Evolutionary conservation across 78 protist species (phyloP), one percentile per base, ranked within the genome.

Genomic region (Dictyostelium brefeldianum): DNA sequence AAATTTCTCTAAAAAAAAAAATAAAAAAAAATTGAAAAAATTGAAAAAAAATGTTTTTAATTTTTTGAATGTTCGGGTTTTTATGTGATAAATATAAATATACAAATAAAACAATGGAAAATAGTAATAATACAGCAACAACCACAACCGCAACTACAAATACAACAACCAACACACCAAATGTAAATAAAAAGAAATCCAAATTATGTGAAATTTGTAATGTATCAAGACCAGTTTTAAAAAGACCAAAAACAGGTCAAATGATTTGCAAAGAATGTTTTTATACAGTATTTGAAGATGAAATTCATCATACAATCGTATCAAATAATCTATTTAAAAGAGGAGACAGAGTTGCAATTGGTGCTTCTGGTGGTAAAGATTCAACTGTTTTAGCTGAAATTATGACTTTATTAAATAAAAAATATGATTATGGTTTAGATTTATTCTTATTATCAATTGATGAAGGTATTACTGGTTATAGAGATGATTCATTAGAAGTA

Each of bases 381-480:
- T 96, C 98, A 18, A 96, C 99, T 1, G 98, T 97, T 5, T 91
- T 98, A 41, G 96, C 97, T 17, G 89, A 98, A 22, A 80, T 98
- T 10, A 50, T 98, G 71, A 83, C 57, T 6, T 5, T 18, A 1
- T 71, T 98, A 22, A 97, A 98, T 56, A 94, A 73, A 41, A 77
- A 84, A 17, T 89, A 98, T 47, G 91, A 91, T 48, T 96, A 95
- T 71, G 99, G 97, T 22, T 43, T 96, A n/a, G 96, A 98, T 12
- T 81, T 98, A 54, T 59, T 85, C 27, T 78, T 98, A 10, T 82
- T 98, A 29, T 94, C 98, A 47, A 89, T 98, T 25, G 99, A 98
- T 54, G 99, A 98, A 69, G 99, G 99, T 56, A 98, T 98, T 47
- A 20, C 94, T 7, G 99, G 99, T 8, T 98, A 98, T 47, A 87